These are phyloP conservation scores for Hymenoscyphus infarciens DNA, from an alignment of 2,329 filamentous ascomycete genomes.

Conservation along the genomic window DNA sequence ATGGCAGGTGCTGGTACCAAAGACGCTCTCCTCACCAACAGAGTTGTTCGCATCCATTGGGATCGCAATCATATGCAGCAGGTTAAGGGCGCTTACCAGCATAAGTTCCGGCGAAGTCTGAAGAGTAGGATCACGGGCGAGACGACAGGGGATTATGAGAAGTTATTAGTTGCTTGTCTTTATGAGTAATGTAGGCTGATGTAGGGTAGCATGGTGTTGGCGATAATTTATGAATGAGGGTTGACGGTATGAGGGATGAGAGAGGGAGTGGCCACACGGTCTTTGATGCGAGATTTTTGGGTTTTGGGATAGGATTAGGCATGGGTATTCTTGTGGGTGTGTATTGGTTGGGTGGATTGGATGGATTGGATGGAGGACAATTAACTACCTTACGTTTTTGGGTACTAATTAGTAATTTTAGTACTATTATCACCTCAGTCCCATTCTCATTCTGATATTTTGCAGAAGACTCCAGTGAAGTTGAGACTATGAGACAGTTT, in stretches of 20 bases:
- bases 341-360: too few species aligned
- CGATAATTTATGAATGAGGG: background rate
- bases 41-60: slow-evolving; percentile 84
- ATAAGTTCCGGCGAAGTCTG: slow-evolving; percentile 65
- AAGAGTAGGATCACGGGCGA: slow-evolving; percentile 71
- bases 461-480: too few species aligned
- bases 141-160: slow-evolving; percentile 80
- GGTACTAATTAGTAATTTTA: too few species aligned
- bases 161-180: slow-evolving; percentile 66
- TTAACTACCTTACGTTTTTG: too few species aligned
- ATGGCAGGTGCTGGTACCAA: slow-evolving; percentile 89
- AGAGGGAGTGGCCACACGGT: background rate
- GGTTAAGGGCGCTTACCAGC: slow-evolving; percentile 73
- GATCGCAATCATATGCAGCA: slow-evolving; percentile 69
- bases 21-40: slow-evolving; percentile 71
- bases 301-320: too few species aligned
- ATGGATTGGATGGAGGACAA: too few species aligned
- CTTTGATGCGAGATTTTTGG: background rate
- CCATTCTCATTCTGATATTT: too few species aligned
- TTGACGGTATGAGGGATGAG: background rate
- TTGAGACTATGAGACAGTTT: too few species aligned
- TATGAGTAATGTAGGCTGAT: slow-evolving; percentile 28
- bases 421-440: too few species aligned
- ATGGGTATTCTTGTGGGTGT: too few species aligned
- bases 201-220: background rate